Conservation (phyloP, 2,329 filamentous ascomycete species). For the Exserohilum rostratum region DNA sequence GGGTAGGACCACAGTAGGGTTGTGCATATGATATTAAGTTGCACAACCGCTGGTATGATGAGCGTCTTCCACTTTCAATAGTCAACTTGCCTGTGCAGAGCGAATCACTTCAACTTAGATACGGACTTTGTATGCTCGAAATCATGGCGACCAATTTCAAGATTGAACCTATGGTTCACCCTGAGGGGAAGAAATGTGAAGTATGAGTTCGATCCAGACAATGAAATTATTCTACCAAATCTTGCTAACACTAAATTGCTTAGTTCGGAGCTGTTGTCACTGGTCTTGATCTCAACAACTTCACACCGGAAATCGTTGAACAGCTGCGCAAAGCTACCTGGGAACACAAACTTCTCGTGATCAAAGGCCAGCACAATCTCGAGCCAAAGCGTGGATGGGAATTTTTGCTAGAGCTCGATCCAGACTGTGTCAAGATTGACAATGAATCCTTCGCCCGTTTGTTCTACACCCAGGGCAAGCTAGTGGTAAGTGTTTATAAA, state of each 20-base stretch:
- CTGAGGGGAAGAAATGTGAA: constrained; percentile 6
- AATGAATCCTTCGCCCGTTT: constrained; percentile 3
- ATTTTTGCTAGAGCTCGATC: constrained; percentile 2
- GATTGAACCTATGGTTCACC: constrained; percentile 7
- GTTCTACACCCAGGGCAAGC: constrained; percentile 1
- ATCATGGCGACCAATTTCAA: constrained; percentile 9
- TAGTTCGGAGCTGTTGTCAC: constrained; percentile 6
- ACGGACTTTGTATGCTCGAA: background rate
- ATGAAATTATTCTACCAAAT: background rate
- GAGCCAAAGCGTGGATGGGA: constrained; percentile 5
- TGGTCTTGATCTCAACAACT: constrained; percentile 6
- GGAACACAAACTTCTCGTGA: constrained; percentile 7
- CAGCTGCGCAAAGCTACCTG: constrained; percentile 5
- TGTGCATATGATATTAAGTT: too few relatives aligned
- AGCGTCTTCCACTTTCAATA: background rate
- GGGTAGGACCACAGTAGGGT: too few relatives aligned
- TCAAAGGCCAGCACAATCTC: constrained; percentile 6
- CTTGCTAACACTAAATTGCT: background rate
- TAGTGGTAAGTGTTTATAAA: background rate
- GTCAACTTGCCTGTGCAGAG: background rate
- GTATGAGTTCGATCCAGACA: background rate
- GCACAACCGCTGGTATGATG: too few relatives aligned
- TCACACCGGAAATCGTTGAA: background rate
- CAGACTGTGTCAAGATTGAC: constrained; percentile 4
- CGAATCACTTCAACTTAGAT: background rate